These are phyloP conservation scores for Hypocreales sp. DNA, from an alignment of 2,329 filamentous ascomycete genomes.

Conservation along the genomic window DNA sequence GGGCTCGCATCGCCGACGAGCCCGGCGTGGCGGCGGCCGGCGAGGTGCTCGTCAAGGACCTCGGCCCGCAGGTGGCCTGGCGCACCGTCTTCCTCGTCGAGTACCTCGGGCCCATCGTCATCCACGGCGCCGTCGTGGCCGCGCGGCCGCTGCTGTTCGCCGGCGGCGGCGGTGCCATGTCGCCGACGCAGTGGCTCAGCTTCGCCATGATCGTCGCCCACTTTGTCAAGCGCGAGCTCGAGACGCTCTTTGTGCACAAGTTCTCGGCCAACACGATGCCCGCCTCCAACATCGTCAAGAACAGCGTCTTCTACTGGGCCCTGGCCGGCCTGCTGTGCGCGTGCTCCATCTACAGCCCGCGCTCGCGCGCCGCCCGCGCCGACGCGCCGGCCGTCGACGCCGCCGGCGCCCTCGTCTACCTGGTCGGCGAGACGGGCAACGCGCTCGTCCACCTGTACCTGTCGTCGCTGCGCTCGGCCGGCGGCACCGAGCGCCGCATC, in stretches of 20 bases:
- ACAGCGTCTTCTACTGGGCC: conserved; percentile 88
- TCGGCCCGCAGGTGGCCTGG: conserved; percentile 85
- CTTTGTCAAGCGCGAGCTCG: conserved; percentile 88
- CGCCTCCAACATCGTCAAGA: conserved; percentile 78
- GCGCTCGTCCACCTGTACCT: conserved; percentile 67
- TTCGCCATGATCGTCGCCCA: conserved; percentile 64
- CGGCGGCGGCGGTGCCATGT: conserved; percentile 32
- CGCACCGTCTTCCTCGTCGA: conserved; percentile 89
- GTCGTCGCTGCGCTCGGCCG: conserved; percentile 58
- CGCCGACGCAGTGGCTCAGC: conserved; percentile 55
- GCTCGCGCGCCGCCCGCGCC: conserved; percentile 45
- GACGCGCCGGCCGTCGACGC: conserved; percentile 39
- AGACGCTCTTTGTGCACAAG: conserved; percentile 88
- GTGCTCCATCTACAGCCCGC: conserved; percentile 71
- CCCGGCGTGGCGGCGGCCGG: conserved; percentile 29
- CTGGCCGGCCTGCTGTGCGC: conserved; percentile 68
- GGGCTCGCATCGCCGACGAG: conserved; percentile 33
- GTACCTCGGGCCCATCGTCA: conserved; percentile 80
- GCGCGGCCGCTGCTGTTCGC: conserved; percentile 50
- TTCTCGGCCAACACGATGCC: conserved; percentile 96
- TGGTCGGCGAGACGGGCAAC: conserved; percentile 68
- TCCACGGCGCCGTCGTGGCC: conserved; percentile 62
- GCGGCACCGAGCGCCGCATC: conserved; percentile 77
- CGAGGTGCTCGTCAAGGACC: conserved; percentile 76
- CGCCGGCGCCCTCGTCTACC: conserved; percentile 54